A percentile compares a stretch with the other conserved stretches of the same genome.
Conservation (phyloP, 805 yeast genomes). For the Zygotorulaspora sp. region DNA sequence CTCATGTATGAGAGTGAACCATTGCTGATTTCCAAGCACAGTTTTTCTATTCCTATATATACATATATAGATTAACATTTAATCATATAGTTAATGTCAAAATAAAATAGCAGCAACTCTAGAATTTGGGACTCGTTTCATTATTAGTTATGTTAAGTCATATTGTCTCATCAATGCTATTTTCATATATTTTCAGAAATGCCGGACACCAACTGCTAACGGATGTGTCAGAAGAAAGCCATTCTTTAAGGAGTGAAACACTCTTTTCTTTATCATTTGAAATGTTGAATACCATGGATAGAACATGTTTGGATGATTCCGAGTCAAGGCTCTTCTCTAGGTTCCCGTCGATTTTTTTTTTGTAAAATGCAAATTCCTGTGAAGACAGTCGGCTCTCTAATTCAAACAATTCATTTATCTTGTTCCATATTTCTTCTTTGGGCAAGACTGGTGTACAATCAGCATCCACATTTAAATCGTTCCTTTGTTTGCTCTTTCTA, state of each 20-base stretch:
- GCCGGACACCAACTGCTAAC: constrained; percentile 66
- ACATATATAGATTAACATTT: constrained; percentile 14
- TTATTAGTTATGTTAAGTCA: constrained; percentile 9
- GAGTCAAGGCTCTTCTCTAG: constrained; percentile 27
- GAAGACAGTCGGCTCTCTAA: constrained; percentile 35
- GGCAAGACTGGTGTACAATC: neutral
- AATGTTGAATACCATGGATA: constrained; percentile 27
- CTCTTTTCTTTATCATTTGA: constrained; percentile 27
- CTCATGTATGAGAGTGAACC: too few relatives aligned
- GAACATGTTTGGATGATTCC: constrained; percentile 27
- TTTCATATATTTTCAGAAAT: constrained; percentile 51
- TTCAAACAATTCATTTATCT: constrained; percentile 27
- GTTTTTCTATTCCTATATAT: neutral
- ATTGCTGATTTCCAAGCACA: neutral
- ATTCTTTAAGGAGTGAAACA: constrained; percentile 40
- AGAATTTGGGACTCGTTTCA: constrained; percentile 32
- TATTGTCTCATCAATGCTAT: constrained; percentile 10
- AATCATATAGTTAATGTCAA: neutral
- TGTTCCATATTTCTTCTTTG: constrained; percentile 21
- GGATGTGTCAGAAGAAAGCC: constrained; percentile 55
- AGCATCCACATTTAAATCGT: neutral
- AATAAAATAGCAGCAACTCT: constrained; percentile 13
- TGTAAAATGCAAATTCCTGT: constrained; percentile 43
- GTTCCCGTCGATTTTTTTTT: constrained; percentile 37
- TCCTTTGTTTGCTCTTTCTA: neutral